Conservation (phyloP, 148 eudicot species). For the Diospyros lotus region DNA sequence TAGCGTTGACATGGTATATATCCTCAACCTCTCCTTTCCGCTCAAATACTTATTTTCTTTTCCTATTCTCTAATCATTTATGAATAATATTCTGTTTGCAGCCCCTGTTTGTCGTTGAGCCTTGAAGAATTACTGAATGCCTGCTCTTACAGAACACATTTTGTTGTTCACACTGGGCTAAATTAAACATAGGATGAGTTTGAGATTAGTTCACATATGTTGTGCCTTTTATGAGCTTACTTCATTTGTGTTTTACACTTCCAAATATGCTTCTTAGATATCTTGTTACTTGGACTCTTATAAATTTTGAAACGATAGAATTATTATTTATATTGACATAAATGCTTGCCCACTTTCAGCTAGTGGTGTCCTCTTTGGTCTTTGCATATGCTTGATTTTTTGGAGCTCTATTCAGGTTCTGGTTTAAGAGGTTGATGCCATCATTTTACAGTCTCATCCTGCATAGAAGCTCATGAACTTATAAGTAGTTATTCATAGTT, state of each 20-base stretch:
- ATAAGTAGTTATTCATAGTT: too few species aligned
- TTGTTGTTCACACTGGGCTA: too few species aligned
- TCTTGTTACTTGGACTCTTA: neutral
- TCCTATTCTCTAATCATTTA: neutral
- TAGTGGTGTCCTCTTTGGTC: too few species aligned
- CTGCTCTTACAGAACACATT: neutral
- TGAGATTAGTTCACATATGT: neutral
- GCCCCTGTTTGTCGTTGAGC: constrained; percentile 23
- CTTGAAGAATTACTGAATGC: constrained; percentile 6
- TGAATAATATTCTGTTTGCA: constrained; percentile 6
- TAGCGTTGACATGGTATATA: constrained; percentile 33
- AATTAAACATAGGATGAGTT: neutral
- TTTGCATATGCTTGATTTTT: too few species aligned
- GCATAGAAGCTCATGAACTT: too few species aligned
- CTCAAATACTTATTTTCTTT: neutral
- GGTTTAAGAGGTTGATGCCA: too few species aligned
- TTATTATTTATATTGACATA: neutral
- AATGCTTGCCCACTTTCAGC: too few species aligned
- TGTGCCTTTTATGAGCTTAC: neutral
- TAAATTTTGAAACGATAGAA: neutral
- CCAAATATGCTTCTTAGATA: neutral
- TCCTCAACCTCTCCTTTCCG: neutral
- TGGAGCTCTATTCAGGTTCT: too few species aligned
- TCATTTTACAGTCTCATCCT: too few species aligned
- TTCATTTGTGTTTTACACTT: neutral